Conservation (phyloP, 2,329 filamentous ascomycete genomes). For the Colletotrichum sp. region DNA sequence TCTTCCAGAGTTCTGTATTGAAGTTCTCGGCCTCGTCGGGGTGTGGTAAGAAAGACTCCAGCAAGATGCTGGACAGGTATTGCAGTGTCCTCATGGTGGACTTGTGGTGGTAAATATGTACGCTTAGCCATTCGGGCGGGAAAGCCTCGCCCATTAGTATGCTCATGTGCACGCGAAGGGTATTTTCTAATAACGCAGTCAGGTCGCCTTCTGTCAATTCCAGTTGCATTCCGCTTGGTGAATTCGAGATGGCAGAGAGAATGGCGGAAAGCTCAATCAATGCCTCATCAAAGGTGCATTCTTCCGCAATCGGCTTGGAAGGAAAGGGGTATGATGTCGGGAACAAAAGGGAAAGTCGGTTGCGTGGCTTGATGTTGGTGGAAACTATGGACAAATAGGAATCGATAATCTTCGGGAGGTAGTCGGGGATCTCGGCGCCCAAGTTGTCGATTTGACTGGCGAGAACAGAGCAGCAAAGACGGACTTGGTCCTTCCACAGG, state of each 20-base stretch:
- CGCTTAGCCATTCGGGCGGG: constrained; percentile 86
- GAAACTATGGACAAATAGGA: constrained; percentile 82
- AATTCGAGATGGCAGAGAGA: constrained; percentile 80
- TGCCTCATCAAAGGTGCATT: constrained; percentile 77
- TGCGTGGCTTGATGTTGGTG: constrained; percentile 56
- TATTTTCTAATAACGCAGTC: constrained; percentile 75
- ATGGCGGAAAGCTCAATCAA: constrained; percentile 89
- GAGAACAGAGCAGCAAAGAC: constrained; percentile 90
- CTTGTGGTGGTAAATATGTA: constrained; percentile 91
- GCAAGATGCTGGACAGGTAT: constrained; percentile 78
- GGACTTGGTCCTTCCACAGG: constrained; percentile 91
- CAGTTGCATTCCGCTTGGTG: constrained; percentile 75
- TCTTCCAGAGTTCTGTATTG: constrained; percentile 91
- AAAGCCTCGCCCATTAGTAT: constrained; percentile 90
- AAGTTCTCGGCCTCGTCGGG: constrained; percentile 92
- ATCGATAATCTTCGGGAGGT: constrained; percentile 88
- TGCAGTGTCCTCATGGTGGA: constrained; percentile 87
- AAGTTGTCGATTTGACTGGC: constrained; percentile 83
- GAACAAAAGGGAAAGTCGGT: constrained; percentile 84
- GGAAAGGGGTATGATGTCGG: constrained; percentile 91
- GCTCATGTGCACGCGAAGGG: constrained; percentile 85
- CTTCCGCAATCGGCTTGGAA: constrained; percentile 67
- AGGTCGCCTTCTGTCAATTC: constrained; percentile 78
- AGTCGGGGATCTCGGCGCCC: constrained; percentile 82
- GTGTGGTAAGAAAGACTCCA: constrained; percentile 84